Base-by-base conservation (phyloP, 495 filamentous ascomycete genomes). In the Xylaria venustula region DNA sequence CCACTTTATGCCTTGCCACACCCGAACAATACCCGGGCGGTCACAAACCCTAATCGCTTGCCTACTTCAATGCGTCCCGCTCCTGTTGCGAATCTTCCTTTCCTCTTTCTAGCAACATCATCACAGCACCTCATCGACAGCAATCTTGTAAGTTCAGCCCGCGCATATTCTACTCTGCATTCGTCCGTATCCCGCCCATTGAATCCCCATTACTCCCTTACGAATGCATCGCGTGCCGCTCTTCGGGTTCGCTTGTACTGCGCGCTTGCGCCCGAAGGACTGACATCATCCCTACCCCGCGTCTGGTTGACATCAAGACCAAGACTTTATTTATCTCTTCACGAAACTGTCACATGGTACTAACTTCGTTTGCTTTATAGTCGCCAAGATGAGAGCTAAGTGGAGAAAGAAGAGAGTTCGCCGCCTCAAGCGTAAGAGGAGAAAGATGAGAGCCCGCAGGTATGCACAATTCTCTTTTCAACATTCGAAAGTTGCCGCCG, bases 341-440 rank as follows among this genome's bases (percentile, higher is more conserved):
- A 7, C 26, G 8, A 45, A n/a, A 6, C 41, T 32, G 54, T 30
- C 36, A 48, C 4, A 36, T 9, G 3, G 22, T 60, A 54, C 64
- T 70, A 61, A 67, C 51, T 56, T 14, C 2, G 37, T 67, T 58
- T 69, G 60, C 60, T 66, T 70, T 58, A 15, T 22, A 72, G 69
- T 66, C 61, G 69, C 82, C 86, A 93, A 85, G 87, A 95, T 97
- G 92, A 92, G 92, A 92, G 91, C 90, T 71, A 97, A 97, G 84
- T 97, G 92, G 92, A 92, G 92, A 86, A 97, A 97, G 90, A 97
- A 97, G 92, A 85, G 93, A 75, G 91, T 95, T 82, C 88, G 93
- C 66, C 88, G 93, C 79, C 89, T 97, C 80, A 97, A 97, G 88
- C 87, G 91, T 78, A 97, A 97, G 92, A 88, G 93, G 79, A 93